phyloP scores from a whole-genome alignment of 2,329 filamentous ascomycete species.

The Coleophoma eucalyptorum region DNA sequence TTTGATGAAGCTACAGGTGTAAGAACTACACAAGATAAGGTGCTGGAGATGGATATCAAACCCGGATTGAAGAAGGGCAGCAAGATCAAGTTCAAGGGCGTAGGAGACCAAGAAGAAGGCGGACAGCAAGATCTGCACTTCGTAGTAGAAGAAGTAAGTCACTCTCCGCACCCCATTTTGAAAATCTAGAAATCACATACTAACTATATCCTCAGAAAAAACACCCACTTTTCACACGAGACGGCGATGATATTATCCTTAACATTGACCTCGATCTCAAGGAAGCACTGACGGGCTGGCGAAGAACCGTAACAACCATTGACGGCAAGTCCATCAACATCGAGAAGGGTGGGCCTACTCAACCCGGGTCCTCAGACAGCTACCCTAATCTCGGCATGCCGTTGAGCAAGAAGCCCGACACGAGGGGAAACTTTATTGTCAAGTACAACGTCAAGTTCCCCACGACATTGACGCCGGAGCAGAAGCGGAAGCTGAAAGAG shows the following conservation, averaged over 20 bases:
- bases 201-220: constrained; percentile 65
- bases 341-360: constrained; percentile 78
- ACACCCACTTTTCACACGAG: constrained; percentile 78
- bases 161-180: neutral
- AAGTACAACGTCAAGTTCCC: constrained; percentile 94
- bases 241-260: constrained; percentile 82
- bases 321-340: constrained; percentile 83
- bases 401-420: constrained; percentile 79
- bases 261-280: constrained; percentile 82
- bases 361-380: constrained; percentile 74
- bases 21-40: constrained; percentile 80
- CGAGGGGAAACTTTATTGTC: constrained; percentile 84
- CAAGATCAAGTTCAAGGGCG: constrained; percentile 96
- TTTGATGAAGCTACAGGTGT: constrained; percentile 80
- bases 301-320: constrained; percentile 85
- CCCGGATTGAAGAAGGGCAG: constrained; percentile 92
- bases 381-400: constrained; percentile 94
- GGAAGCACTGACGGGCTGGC: constrained; percentile 93
- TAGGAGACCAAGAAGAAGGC: constrained; percentile 97
- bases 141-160: constrained; percentile 83
- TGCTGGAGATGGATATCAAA: constrained; percentile 93
- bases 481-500: constrained; percentile 78
- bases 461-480: constrained; percentile 65
- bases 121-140: constrained; percentile 95
- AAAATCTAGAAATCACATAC: constrained; percentile 16